Percentiles rank a stretch among this genome's conserved stretches.
Conservation (phyloP, 75 land plant genomes). For the Picea glauca region DNA sequence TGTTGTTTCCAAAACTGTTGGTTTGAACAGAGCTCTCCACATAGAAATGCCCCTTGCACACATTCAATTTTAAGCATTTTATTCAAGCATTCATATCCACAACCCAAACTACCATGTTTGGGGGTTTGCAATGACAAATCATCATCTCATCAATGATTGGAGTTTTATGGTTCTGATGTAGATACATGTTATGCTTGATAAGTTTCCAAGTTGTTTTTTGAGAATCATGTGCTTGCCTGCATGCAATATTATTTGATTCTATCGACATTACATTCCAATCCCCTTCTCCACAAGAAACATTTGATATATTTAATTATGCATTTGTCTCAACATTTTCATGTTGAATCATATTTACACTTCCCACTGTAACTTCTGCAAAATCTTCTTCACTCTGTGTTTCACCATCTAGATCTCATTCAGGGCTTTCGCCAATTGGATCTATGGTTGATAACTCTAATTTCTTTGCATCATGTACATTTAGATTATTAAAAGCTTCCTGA, state of each 20-base stretch:
- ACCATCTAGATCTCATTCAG: no score
- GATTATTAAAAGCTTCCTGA: no score
- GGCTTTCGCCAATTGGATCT: no score
- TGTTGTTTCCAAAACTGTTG: conserved; percentile 88
- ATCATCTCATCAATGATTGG: conserved; percentile 86
- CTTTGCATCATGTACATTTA: no score
- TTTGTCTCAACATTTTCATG: conserved; percentile 46
- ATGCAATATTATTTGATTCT: conserved; percentile 19
- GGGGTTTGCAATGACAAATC: conserved; percentile 81
- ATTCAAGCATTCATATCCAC: conserved; percentile 81
- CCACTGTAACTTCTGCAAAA: no score
- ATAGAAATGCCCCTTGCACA: conserved; percentile 75
- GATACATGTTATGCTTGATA: conserved; percentile 51
- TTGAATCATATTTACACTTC: no score
- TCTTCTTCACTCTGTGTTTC: no score
- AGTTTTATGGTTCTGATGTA: conserved; percentile 63
- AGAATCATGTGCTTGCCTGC: conserved; percentile 21
- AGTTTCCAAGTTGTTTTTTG: conserved; percentile 46
- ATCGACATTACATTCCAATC: conserved; percentile 26
- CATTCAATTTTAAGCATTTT: conserved; percentile 61
- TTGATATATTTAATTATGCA: conserved; percentile 73
- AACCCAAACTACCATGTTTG: conserved; percentile 57
- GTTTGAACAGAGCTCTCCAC: conserved; percentile 87
- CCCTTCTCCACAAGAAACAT: conserved; percentile 57
- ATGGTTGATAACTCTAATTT: no score